These are phyloP conservation scores for Aureobasidium sp. DNA, from an alignment of 2,329 filamentous ascomycete species.

Conservation along the genomic window DNA sequence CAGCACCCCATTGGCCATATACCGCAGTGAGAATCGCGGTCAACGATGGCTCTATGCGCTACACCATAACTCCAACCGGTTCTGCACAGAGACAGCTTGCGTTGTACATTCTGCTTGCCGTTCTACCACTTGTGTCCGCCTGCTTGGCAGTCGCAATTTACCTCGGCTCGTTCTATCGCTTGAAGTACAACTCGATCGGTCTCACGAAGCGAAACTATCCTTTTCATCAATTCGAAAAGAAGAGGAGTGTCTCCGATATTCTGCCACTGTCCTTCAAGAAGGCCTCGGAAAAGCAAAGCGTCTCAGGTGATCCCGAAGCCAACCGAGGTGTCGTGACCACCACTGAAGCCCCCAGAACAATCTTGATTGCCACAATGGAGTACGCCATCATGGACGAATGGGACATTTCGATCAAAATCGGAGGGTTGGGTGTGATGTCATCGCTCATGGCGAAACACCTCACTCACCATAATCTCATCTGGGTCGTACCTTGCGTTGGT, in stretches of 20 bases:
- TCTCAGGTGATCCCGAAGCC: neutral
- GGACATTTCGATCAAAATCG: constrained; percentile 63
- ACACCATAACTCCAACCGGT: constrained; percentile 45
- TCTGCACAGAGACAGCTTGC: constrained; percentile 45
- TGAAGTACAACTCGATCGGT: constrained; percentile 54
- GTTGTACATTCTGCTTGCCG: constrained; percentile 45
- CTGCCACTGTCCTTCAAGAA: neutral
- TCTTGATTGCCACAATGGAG: constrained; percentile 62
- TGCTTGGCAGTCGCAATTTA: constrained; percentile 45
- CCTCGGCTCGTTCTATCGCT: constrained; percentile 52
- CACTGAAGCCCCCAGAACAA: constrained; percentile 33
- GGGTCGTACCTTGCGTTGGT: constrained; percentile 44
- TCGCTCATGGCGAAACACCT: constrained; percentile 61
- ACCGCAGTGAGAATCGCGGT: constrained; percentile 47
- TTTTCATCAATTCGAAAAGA: neutral
- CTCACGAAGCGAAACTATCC: constrained; percentile 25
- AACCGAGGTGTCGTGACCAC: neutral
- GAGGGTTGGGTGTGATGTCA: constrained; percentile 61
- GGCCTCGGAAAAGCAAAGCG: neutral
- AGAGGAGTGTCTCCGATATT: neutral
- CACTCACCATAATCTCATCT: constrained; percentile 55
- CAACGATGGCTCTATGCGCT: constrained; percentile 46
- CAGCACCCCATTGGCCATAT: constrained; percentile 45
- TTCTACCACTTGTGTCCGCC: constrained; percentile 45
- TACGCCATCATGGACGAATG: constrained; percentile 65